These are phyloP conservation scores for Metschnikowia arizonensis DNA, from an alignment of 805 yeast species.

Conservation along the genomic window DNA sequence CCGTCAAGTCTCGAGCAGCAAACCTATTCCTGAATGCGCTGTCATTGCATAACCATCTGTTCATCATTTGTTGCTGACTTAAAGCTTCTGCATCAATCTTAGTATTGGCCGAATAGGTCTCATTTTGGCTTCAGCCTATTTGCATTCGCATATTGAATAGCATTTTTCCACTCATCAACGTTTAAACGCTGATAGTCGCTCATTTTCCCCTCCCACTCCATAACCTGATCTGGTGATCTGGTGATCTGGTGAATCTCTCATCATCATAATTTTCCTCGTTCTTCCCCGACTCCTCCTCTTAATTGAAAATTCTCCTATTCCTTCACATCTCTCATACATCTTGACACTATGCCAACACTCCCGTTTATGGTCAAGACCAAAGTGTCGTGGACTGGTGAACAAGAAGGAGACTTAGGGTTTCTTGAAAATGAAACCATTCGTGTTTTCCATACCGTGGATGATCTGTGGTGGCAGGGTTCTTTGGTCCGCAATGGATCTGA, in stretches of 20 bases:
- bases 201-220: neutral
- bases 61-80: neutral
- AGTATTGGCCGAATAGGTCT: neutral
- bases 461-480: slow-evolving; percentile 88
- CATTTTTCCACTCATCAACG: neutral
- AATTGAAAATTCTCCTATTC: too few relatives aligned
- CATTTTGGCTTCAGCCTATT: neutral
- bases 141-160: neutral
- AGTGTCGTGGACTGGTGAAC: slow-evolving; percentile 93
- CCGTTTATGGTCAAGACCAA: slow-evolving; percentile 79
- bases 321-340: too few relatives aligned
- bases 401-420: slow-evolving; percentile 86
- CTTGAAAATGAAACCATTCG: slow-evolving; percentile 91
- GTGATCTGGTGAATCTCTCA: too few relatives aligned
- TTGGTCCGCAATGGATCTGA: slow-evolving; percentile 73
- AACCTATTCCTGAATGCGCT: neutral
- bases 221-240: too few relatives aligned
- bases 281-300: too few relatives aligned
- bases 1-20: neutral
- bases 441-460: slow-evolving; percentile 75
- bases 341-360: too few relatives aligned
- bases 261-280: slow-evolving; percentile 7
- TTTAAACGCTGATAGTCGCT: neutral
- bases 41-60: neutral
- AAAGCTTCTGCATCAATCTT: neutral